These are phyloP conservation scores for Smittium mucronatum DNA, from an alignment of 371 early-diverging fungal genomes.

Conservation along the genomic window DNA sequence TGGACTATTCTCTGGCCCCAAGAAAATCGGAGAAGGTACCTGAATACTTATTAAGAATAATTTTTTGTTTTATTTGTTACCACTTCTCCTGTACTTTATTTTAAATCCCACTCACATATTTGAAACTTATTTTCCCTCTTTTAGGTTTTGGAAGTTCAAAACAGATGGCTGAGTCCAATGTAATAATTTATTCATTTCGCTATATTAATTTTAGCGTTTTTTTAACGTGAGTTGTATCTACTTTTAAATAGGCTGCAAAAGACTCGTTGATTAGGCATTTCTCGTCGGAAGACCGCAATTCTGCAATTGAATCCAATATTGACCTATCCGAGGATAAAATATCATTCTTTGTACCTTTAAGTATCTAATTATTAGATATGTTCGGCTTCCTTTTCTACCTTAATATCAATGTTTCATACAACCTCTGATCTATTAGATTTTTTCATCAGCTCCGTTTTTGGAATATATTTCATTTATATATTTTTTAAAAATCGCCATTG, in stretches of 20 bases:
- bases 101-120: not conserved
- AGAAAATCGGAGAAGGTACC: conserved; percentile 7
- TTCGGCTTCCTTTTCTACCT: no score
- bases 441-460: no score
- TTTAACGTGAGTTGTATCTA: not conserved
- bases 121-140: not conserved
- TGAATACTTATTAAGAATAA: not conserved
- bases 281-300: not conserved
- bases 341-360: no score
- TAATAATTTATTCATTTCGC: not conserved
- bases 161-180: conserved; percentile 1
- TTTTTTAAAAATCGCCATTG: no score
- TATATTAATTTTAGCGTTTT: not conserved
- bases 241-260: not conserved
- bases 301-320: not conserved
- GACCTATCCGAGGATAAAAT: not conserved
- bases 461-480: no score
- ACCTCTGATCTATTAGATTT: no score
- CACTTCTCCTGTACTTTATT: not conserved
- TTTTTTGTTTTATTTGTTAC: not conserved
- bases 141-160: not conserved
- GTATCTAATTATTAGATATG: no score
- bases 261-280: conserved; percentile 1
- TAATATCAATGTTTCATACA: no score
- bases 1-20: not conserved